A percentile compares a stretch with the other conserved stretches of the same genome.
These are phyloP conservation scores for Dicorynia guianensis DNA, from an alignment of 306 rosid species.

Conservation along the genomic window DNA sequence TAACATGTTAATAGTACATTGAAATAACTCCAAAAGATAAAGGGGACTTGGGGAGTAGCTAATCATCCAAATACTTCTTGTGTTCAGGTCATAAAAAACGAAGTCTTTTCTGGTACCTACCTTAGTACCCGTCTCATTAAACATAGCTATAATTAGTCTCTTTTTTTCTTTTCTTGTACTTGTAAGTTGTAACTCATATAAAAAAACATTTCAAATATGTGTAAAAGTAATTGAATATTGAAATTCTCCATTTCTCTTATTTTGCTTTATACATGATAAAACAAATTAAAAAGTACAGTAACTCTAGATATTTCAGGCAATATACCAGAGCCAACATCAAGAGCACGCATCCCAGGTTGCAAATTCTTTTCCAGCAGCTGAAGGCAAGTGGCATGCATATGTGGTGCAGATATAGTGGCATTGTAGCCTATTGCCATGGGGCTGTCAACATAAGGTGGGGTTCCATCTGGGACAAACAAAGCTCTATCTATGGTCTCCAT, in stretches of 20 bases:
- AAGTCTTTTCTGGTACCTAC: conserved; percentile 12
- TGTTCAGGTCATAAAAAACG: neutral
- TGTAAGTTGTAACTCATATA: neutral
- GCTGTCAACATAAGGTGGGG: conserved; percentile 75
- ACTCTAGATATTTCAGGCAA: neutral
- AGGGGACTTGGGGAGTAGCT: neutral
- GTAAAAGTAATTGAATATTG: neutral
- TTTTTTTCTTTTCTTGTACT: neutral
- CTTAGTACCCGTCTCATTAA: conserved; percentile 12
- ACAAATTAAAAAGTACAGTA: neutral
- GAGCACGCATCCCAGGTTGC: conserved; percentile 91
- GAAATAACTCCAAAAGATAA: conserved; percentile 8
- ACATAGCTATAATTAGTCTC: neutral
- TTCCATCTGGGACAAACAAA: conserved; percentile 73
- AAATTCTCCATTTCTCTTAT: neutral
- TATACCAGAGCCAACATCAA: conserved; percentile 94
- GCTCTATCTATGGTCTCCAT: conserved; percentile 86
- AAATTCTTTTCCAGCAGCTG: conserved; percentile 80
- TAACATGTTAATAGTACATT: conserved; percentile 13
- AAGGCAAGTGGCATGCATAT: conserved; percentile 96
- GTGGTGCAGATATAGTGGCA: conserved; percentile 98
- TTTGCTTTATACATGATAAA: neutral
- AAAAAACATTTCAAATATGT: neutral
- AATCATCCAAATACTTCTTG: neutral
- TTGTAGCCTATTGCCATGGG: conserved; percentile 88